These are phyloP conservation scores for Eragrostis curvula DNA, from an alignment of 176 grass and related monocot genomes.

Conservation along the genomic window DNA sequence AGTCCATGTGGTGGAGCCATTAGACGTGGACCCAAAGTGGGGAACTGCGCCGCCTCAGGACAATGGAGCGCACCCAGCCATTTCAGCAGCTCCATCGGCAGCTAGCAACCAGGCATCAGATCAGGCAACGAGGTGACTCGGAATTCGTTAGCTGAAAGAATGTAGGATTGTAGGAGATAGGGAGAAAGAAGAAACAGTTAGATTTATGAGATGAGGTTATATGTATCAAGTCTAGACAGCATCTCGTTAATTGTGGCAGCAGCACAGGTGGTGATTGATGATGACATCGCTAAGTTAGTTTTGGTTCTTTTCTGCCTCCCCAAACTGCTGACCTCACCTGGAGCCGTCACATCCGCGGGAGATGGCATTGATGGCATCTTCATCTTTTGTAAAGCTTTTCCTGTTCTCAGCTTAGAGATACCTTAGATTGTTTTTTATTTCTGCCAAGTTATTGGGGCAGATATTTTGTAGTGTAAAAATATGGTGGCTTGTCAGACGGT, in stretches of 20 bases:
- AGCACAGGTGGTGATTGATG: slow-evolving; percentile 45
- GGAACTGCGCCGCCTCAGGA: slow-evolving; percentile 71
- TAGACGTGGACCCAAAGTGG: slow-evolving; percentile 84
- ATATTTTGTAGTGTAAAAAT: slow-evolving; percentile 62
- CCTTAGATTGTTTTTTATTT: slow-evolving; percentile 43
- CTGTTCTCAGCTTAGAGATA: slow-evolving; percentile 42
- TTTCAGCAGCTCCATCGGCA: slow-evolving; percentile 53
- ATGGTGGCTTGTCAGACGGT: slow-evolving; percentile 54
- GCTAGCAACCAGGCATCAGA: slow-evolving; percentile 75
- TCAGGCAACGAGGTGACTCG: slow-evolving; percentile 64
- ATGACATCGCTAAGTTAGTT: slow-evolving; percentile 40
- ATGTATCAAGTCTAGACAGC: slow-evolving; percentile 44
- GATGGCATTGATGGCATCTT: slow-evolving; percentile 19
- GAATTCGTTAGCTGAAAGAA: slow-evolving; percentile 43
- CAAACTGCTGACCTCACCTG: slow-evolving; percentile 30
- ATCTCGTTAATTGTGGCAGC: slow-evolving; percentile 29
- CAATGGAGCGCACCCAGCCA: slow-evolving; percentile 64
- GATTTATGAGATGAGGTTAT: slow-evolving; percentile 40
- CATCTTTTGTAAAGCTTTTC: slow-evolving; percentile 66
- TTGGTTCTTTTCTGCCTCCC: slow-evolving; percentile 32
- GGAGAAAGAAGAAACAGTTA: slow-evolving; percentile 60
- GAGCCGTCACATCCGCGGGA: not conserved
- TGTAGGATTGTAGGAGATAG: slow-evolving; percentile 67
- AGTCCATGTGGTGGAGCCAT: slow-evolving; percentile 91
- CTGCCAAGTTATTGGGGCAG: slow-evolving; percentile 19